Percentiles rank a stretch among this genome's conserved stretches.
Conservation (phyloP, 2,329 filamentous ascomycete species). For the Aspergillus carbonarius region DNA sequence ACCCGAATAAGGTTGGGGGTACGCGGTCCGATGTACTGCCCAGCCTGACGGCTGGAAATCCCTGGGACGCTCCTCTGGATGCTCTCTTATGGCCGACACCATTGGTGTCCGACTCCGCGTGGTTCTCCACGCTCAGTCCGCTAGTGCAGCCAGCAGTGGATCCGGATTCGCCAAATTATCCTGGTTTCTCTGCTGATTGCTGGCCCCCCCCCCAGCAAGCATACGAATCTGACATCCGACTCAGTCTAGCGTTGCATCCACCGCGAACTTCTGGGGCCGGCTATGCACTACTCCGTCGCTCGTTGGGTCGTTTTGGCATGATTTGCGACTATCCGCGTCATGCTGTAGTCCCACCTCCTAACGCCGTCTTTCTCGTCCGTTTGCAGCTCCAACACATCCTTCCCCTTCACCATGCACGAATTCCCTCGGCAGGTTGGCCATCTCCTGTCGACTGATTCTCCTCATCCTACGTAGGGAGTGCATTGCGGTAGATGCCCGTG, state of each 20-base stretch:
- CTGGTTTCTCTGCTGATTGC: not conserved
- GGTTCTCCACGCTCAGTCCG: not conserved
- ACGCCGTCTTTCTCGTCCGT: not conserved
- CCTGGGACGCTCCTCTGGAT: not conserved
- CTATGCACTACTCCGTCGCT: not conserved
- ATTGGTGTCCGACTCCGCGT: not conserved
- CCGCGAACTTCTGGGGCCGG: conserved; percentile 1
- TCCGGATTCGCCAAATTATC: not conserved
- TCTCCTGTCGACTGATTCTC: not conserved
- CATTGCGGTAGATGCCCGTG: conserved; percentile 1
- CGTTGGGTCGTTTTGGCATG: not conserved
- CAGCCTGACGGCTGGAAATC: not conserved
- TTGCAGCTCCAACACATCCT: not conserved
- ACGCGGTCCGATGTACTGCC: no score
- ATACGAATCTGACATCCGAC: conserved; percentile 1
- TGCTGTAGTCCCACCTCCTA: conserved; percentile 3
- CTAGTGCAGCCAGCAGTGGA: conserved; percentile 3
- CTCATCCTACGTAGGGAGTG: not conserved
- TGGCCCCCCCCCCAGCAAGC: not conserved
- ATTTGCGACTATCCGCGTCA: conserved; percentile 6
- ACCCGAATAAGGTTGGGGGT: no score
- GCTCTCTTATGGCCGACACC: no score
- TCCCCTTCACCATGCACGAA: not conserved
- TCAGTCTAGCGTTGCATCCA: not conserved
- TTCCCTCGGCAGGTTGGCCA: not conserved